Evolutionary conservation across 768 basidiomycete species (phyloP).

Genomic region (Kwoniella bestiolae): DNA sequence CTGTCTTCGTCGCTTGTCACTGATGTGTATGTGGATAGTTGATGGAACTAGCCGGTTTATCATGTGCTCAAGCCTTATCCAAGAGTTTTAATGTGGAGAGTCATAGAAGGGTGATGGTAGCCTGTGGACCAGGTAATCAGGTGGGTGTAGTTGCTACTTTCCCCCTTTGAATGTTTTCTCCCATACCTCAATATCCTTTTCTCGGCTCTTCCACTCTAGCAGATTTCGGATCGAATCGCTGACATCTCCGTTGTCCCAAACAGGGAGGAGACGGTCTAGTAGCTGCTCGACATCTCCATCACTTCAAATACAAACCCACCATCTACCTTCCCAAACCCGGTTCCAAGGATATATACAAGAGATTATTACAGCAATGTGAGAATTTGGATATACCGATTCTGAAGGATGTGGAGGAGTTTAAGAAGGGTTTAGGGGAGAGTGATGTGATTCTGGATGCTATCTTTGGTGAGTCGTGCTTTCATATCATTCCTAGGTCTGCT

Average conservation of each 20-base stretch:
- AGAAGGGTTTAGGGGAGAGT: constrained; percentile 43
- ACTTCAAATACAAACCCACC: constrained; percentile 88
- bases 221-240: too few relatives aligned
- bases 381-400: constrained; percentile 84
- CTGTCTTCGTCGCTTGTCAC: too few relatives aligned
- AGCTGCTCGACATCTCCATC: constrained; percentile 89
- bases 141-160: constrained; percentile 56
- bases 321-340: constrained; percentile 97
- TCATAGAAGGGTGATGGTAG: constrained; percentile 82
- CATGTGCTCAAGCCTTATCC: constrained; percentile 86
- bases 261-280: constrained; percentile 91
- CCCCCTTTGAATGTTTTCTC: background rate
- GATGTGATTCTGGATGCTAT: constrained; percentile 93
- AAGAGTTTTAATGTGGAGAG: constrained; percentile 72
- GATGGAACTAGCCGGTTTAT: constrained; percentile 94
- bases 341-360: constrained; percentile 90
- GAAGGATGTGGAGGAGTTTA: constrained; percentile 61
- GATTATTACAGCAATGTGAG: constrained; percentile 80
- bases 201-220: too few relatives aligned
- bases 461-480: constrained; percentile 64
- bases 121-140: constrained; percentile 97
- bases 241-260: background rate
- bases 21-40: constrained; percentile 70
- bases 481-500: too few relatives aligned
- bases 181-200: background rate